phyloP scores from a whole-genome alignment of 2,329 filamentous ascomycete genomes.

The Calonectria pteridis region DNA sequence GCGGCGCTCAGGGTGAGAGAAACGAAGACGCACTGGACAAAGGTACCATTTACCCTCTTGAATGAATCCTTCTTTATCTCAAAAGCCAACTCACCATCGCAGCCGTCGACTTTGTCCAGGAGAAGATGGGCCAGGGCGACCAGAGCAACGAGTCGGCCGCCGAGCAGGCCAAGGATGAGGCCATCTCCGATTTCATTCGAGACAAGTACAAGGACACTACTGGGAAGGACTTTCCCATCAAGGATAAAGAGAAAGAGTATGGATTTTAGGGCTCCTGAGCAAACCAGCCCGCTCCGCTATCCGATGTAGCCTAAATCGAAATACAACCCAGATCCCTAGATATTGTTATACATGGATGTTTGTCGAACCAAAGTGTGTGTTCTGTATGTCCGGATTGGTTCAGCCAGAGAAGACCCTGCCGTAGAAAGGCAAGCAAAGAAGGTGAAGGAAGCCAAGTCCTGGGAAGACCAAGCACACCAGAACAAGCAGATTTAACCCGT shows the following conservation, averaged over 20 bases:
- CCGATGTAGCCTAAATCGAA: background rate
- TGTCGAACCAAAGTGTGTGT: background rate
- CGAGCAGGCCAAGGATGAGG: constrained; percentile 87
- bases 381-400: background rate
- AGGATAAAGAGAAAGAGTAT: constrained; percentile 71
- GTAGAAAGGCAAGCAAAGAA: background rate
- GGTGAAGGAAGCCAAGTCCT: background rate
- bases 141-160: constrained; percentile 80
- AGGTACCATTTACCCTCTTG: constrained; percentile 59
- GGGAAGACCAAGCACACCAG: background rate
- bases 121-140: constrained; percentile 77
- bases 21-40: constrained; percentile 88
- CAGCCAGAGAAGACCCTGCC: background rate
- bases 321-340: background rate
- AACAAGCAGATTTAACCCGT: background rate
- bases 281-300: background rate
- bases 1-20: constrained; percentile 81
- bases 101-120: constrained; percentile 84
- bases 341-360: background rate
- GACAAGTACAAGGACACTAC: constrained; percentile 76
- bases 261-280: constrained; percentile 30
- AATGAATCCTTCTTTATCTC: background rate
- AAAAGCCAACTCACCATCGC: background rate
- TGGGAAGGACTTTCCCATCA: constrained; percentile 76
- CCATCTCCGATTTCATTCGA: constrained; percentile 80